Percentiles rank a stretch among this genome's conserved stretches.
Conservation (phyloP, 306 rosid species). For the Casuarina cunninghamiana region DNA sequence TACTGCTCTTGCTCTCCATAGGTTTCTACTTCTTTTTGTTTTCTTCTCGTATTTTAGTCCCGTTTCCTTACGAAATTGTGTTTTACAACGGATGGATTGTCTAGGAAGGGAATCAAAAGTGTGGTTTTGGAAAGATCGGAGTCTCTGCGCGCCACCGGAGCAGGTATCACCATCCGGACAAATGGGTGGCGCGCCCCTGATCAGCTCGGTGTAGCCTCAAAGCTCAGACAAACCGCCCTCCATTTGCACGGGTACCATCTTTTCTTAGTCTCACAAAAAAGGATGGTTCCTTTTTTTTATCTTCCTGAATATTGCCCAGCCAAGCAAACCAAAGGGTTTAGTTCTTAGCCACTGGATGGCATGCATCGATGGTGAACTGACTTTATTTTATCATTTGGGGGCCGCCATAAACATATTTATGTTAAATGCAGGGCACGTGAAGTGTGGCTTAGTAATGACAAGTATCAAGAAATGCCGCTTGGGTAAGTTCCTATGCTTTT, state of each 20-base stretch:
- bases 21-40: slow-evolving; percentile 28
- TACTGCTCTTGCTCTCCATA: slow-evolving; percentile 64
- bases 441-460: slow-evolving; percentile 2
- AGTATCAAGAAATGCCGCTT: slow-evolving; percentile 1
- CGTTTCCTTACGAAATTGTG: not conserved
- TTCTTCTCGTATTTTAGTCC: not conserved
- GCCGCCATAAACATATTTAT: no score
- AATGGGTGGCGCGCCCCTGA: slow-evolving; percentile 69
- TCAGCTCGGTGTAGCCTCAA: slow-evolving; percentile 50
- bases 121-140: slow-evolving; percentile 55
- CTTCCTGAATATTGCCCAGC: no score
- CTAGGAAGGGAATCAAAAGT: slow-evolving; percentile 46
- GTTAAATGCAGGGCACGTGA: slow-evolving; percentile 6
- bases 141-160: slow-evolving; percentile 39
- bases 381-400: no score
- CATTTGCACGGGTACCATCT: slow-evolving; percentile 35
- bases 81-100: not conserved
- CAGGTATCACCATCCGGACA: slow-evolving; percentile 43
- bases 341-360: no score
- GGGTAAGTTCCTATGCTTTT: slow-evolving; percentile 4
- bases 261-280: not conserved
- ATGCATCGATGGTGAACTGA: no score
- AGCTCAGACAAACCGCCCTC: slow-evolving; percentile 47
- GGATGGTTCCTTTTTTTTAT: no score
- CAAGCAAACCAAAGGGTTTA: no score